phyloP scores from a whole-genome alignment of 208 protist genomes.

The Leishmania lainsoni region DNA sequence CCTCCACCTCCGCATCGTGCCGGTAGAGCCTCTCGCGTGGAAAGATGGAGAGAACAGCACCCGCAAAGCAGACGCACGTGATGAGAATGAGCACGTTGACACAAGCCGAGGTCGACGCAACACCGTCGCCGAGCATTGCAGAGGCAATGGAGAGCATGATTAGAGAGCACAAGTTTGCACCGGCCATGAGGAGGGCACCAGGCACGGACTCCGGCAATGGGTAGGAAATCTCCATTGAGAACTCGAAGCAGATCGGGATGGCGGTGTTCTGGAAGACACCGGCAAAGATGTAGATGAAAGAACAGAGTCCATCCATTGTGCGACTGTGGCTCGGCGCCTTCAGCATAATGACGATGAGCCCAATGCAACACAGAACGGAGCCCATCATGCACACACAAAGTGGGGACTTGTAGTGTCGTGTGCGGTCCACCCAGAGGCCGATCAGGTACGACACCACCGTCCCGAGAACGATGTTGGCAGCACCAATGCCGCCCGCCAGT shows the following conservation, averaged over 20 bases:
- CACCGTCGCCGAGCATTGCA: conserved; percentile 54
- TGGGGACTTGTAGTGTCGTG: conserved; percentile 51
- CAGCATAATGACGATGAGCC: conserved; percentile 55
- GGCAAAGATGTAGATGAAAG: conserved; percentile 62
- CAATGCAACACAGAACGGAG: conserved; percentile 49
- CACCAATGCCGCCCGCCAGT: conserved; percentile 59
- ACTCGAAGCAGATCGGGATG: conserved; percentile 77
- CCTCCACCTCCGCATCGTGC: conserved; percentile 39
- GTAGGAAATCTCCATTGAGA: conserved; percentile 75
- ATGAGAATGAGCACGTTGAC: conserved; percentile 64
- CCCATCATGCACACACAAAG: conserved; percentile 50
- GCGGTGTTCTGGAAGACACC: conserved; percentile 75
- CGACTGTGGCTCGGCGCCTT: conserved; percentile 39
- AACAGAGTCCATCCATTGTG: conserved; percentile 38
- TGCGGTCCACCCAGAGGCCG: conserved; percentile 59
- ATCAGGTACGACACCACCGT: conserved; percentile 56
- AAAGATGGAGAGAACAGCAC: conserved; percentile 44
- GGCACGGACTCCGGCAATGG: conserved; percentile 66
- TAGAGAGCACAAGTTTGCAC: conserved; percentile 64
- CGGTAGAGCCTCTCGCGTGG: conserved; percentile 60
- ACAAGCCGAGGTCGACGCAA: conserved; percentile 26
- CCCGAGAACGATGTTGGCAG: conserved; percentile 56
- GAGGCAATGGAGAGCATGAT: conserved; percentile 58
- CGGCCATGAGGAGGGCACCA: conserved; percentile 68
- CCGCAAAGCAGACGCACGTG: conserved; percentile 42